These are phyloP conservation scores for Pseudogymnoascus sp. DNA, from an alignment of 2,329 filamentous ascomycete genomes.

Conservation along the genomic window DNA sequence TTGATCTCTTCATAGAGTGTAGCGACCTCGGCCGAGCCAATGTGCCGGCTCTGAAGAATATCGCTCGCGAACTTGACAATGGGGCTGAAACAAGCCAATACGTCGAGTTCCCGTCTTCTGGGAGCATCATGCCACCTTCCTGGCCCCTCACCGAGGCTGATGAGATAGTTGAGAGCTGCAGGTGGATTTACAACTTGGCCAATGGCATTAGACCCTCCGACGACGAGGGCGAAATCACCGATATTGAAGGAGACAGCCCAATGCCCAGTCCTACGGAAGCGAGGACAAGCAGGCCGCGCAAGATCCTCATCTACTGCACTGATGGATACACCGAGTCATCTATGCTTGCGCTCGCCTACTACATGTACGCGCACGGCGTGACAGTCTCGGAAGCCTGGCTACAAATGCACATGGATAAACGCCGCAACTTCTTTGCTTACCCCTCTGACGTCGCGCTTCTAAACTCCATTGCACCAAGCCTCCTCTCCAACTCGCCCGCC, in stretches of 20 bases:
- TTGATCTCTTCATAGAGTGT: constrained; percentile 81
- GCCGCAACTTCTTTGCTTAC: constrained; percentile 94
- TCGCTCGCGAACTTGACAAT: constrained; percentile 45
- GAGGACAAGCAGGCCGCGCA: constrained; percentile 36
- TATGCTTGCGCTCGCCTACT: constrained; percentile 82
- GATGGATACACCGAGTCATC: constrained; percentile 96
- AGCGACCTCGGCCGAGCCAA: constrained; percentile 77
- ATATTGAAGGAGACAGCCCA: constrained; percentile 47
- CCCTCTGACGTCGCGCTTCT: constrained; percentile 80
- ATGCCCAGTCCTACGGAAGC: constrained; percentile 34
- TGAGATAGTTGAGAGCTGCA: constrained; percentile 75
- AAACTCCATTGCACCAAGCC: constrained; percentile 64
- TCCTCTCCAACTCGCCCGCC: constrained; percentile 63
- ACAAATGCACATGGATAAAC: constrained; percentile 67
- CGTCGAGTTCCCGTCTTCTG: constrained; percentile 85
- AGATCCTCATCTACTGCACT: constrained; percentile 82
- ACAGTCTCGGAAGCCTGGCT: constrained; percentile 83
- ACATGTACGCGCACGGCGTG: constrained; percentile 79
- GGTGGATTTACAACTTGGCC: constrained; percentile 80
- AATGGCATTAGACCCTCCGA: constrained; percentile 46
- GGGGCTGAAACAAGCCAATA: constrained; percentile 36
- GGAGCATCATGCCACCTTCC: constrained; percentile 78
- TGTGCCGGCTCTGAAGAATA: constrained; percentile 53
- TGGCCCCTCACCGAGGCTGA: constrained; percentile 80
- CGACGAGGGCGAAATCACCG: constrained; percentile 20